Base-by-base conservation (phyloP, 2,329 filamentous ascomycete genomes). In the Amesomyces nigricolor region DNA sequence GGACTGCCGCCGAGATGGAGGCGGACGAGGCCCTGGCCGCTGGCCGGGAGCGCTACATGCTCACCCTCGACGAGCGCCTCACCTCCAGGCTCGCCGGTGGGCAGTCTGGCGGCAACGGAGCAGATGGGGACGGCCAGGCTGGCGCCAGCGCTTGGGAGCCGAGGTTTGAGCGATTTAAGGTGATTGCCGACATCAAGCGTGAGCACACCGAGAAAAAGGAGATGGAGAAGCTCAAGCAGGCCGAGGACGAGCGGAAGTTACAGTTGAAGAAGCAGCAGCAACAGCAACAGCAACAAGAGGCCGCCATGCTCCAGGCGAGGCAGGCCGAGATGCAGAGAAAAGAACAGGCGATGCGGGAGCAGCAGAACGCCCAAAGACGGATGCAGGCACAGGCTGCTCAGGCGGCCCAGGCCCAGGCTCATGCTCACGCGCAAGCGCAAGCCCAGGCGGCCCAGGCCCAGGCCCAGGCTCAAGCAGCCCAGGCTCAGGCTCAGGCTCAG, bases 1-100 rank as follows among this genome's bases (percentile, higher is more conserved):
- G 92, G 59, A 99, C 94, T 0, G 86, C 95, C 16, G 94, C 94
- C 8, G 92, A 99, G 68, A 83, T 97, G 75, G 94, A 90, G 8
- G 92, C 92, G 7, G 94, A 99, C 66, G 91, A 99, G 72, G 92
- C 94, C 1, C 79, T 90, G 57, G 90, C 91, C 0, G 92, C 91
- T 19, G 89, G 91, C 57, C 85, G 90, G 61, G 91, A 99, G 71
- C 83, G 90, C 46, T 95, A 90, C 63, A 94, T 99, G 90, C 85
- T 97, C 49, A 86, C 89, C 19, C 83, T 91, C 72, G 94, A 99
- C 66, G 92, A 96, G 64, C 82, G 90, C 5, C 79, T 91, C 57
- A 80, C 83, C 11, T 78, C 86, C 1, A 80, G 76, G 40, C 76
- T 77, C 13, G 78, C 80, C 4, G 76, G 78, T 40, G 79, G 79